Percentiles rank a stretch among this genome's conserved stretches.
These are phyloP conservation scores for Stropharia rugosoannulata DNA, from an alignment of 768 basidiomycete species.

Conservation along the genomic window DNA sequence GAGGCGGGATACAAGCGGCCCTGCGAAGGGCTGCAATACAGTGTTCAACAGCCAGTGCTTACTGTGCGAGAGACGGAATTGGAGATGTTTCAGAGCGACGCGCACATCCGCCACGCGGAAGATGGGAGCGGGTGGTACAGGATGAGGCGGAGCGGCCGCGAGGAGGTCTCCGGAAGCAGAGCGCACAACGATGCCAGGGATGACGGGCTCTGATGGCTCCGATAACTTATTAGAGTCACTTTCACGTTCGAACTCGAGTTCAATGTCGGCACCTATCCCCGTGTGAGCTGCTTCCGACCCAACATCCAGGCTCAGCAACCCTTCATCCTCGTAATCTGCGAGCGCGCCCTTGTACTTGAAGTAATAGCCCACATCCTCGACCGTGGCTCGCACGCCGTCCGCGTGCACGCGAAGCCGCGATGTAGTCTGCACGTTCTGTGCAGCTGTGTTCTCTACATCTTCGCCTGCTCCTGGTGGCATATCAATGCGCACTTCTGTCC, in stretches of 20 bases:
- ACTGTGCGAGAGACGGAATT: slow-evolving; percentile 31
- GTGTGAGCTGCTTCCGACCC: slow-evolving; percentile 22
- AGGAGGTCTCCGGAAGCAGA: slow-evolving; percentile 6
- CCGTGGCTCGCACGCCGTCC: slow-evolving; percentile 32
- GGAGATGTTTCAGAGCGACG: slow-evolving; percentile 18
- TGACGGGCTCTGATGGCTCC: background rate
- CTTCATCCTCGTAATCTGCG: slow-evolving; percentile 36
- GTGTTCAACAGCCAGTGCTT: slow-evolving; percentile 41
- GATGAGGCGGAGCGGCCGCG: background rate
- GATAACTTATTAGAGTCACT: background rate
- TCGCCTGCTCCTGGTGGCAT: slow-evolving; percentile 13
- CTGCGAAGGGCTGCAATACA: slow-evolving; percentile 33
- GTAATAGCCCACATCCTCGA: slow-evolving; percentile 37
- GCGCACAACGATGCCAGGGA: slow-evolving; percentile 16
- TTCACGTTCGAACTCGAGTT: slow-evolving; percentile 21
- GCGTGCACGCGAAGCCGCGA: slow-evolving; percentile 27
- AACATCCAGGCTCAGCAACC: slow-evolving; percentile 33
- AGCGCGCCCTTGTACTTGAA: slow-evolving; percentile 27
- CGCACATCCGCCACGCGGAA: slow-evolving; percentile 27
- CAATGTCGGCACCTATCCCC: slow-evolving; percentile 29
- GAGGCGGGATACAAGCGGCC: slow-evolving; percentile 26
- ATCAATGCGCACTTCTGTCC: slow-evolving; percentile 34
- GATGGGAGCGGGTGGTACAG: slow-evolving; percentile 29
- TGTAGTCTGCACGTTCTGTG: slow-evolving; percentile 15
- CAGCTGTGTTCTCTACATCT: background rate